Base-by-base conservation (phyloP, 192 early-diverging fungal genomes). In the Helicostylum pulchrum region DNA sequence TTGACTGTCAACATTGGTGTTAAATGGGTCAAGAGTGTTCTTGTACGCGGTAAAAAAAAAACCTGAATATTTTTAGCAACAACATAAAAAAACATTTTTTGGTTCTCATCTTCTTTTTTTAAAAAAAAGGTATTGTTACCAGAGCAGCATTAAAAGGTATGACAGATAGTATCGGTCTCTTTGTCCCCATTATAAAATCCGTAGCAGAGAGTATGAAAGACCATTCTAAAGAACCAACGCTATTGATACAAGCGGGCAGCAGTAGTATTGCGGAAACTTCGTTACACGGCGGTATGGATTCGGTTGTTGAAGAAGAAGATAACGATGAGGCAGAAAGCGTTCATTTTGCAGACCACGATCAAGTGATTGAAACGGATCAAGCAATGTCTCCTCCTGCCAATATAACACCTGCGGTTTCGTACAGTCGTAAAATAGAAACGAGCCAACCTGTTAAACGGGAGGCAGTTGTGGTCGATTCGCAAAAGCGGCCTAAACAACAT, bases 1-100 rank as follows among this genome's bases (percentile, higher is more conserved):
- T 43, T 92, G n/a, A 55, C 71, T 2, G 80, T 79, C 52, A 74
- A 80, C 19, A 73, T 77, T 3, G 87, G 87, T n/a, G 78, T 91
- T 17, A 77, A 81, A 61, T 91, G 82, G 71, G 73, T 83, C 66
- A 91, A 91, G 67, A 86, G 75, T 39, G 77, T 84, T 5, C 79
- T 92, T 77, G 80, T 88, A 7, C 90, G 89, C 59, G 57, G 83
- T 84, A 62, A 39, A 30, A 53, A 11, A 52, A 2, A 6, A 47
- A 14, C 2, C 45, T 51, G 10, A 19, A 9, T 51, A 31, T 62
- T 53, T 32, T 36, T 26, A 26, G 7, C 20, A 5, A 30, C 11
- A 26, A 53, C 26, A 26, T 26, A 26, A 26, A 26, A 26, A 26
- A 8, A 39, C 2, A 42, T n/a, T 23, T n/a, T 23, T 26, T 26